Base-by-base conservation (phyloP, 345 rosid genomes). In the Citrus trifoliata region DNA sequence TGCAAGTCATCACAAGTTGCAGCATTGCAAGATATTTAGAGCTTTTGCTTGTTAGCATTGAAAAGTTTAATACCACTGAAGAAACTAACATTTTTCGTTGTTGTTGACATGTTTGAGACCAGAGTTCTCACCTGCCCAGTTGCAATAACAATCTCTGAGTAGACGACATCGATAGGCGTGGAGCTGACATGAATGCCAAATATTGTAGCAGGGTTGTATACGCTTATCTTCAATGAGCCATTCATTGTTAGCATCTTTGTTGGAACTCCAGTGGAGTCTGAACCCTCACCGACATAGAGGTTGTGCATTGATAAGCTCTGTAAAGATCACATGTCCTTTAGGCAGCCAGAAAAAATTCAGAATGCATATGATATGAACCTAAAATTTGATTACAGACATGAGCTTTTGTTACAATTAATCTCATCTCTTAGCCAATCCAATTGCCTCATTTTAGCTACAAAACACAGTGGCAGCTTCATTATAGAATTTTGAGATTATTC, bases 181-280 rank as follows among this genome's bases (percentile, higher is more conserved):
- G 95, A 92, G 82, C 80, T 90, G 55, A 92, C 92, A 79, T 91
- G 97, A 77, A 94, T 87, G 71, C 98, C 98, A 79, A 94, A 94
- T 74, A 86, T 63, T 13, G 90, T 69, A 22, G 95, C 98, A 42
- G 95, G 97, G 69, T 94, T 94, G 86, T 94, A 88, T n/a, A 94
- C 82, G 32, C 76, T 79, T 67, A 92, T 70, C 83, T 84, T 90
- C 84, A 94, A 40, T 13, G 97, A 74, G 24, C 85, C 92, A 83
- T 92, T 94, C 74, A 90, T 38, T 22, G 94, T 94, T 32, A 91
- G 80, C 92, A 92, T 67, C 88, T 88, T 91, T 10, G 97, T 94
- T 25, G 84, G 88, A 19, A 91, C 90, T 28, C 98, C 95, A 7
- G 95, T 87, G 87, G 81, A 84, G 82, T 92, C 98, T 27, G 91